phyloP scores from a whole-genome alignment of 2,329 filamentous ascomycete genomes.

The Microdochium trichocladiopsis region DNA sequence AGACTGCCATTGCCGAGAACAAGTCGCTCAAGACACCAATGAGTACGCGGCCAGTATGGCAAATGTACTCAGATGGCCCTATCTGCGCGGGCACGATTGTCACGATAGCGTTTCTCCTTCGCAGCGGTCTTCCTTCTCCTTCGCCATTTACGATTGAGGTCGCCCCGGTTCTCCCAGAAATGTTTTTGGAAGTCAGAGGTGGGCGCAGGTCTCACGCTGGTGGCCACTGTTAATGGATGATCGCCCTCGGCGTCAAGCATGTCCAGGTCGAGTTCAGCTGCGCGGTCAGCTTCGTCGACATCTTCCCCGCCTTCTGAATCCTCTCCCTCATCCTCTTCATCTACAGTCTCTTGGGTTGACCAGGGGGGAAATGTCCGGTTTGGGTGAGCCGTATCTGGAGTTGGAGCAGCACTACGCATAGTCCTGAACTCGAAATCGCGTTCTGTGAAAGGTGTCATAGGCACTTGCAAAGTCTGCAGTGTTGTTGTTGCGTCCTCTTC shows the following conservation, averaged over 20 bases:
- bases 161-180: slow-evolving; percentile 62
- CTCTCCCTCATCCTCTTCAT: slow-evolving; percentile 23
- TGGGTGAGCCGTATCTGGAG: slow-evolving; percentile 83
- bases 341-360: slow-evolving; percentile 23
- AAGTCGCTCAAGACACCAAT: not conserved
- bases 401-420: slow-evolving; percentile 84
- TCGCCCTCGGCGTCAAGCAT: slow-evolving; percentile 7
- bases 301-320: slow-evolving; percentile 31
- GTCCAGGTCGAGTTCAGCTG: not conserved
- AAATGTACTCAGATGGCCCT: slow-evolving; percentile 23
- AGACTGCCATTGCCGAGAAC: too few relatives aligned
- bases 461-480: slow-evolving; percentile 30
- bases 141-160: slow-evolving; percentile 61
- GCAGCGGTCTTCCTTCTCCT: slow-evolving; percentile 52
- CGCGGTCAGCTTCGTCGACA: slow-evolving; percentile 6
- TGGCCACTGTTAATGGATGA: not conserved
- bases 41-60: not conserved
- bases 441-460: slow-evolving; percentile 77
- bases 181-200: slow-evolving; percentile 54
- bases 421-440: slow-evolving; percentile 70
- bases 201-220: slow-evolving; percentile 5
- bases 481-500: slow-evolving; percentile 16
- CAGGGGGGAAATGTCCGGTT: slow-evolving; percentile 56
- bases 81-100: slow-evolving; percentile 50
- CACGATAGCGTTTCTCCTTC: slow-evolving; percentile 61